Base-by-base conservation (phyloP, 2,329 filamentous ascomycete genomes). In the Huntiella moniliformis region DNA sequence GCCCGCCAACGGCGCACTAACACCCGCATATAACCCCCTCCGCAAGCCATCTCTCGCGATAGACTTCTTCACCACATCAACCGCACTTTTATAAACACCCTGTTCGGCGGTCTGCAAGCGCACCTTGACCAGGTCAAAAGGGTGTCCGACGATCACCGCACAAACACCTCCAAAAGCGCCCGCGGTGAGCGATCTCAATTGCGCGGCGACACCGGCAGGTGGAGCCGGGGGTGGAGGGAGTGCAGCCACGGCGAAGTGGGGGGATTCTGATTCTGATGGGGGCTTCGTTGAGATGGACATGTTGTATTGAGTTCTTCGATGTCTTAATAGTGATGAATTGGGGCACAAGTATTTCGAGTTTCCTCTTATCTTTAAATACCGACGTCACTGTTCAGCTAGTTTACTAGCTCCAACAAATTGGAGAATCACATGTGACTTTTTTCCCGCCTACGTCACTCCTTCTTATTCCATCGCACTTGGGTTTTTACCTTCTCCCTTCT, bases 61-160 rank as follows among this genome's bases (percentile, higher is more conserved):
- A 33, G 84, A 88, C 68, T 82, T 93, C 61, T 73, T 71, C 52
- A 96, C 86, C 1, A 95, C 88, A 64, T 98, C 91, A 56, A 96
- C 70, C 11, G 91, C 91, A 39, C 82, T 79, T 33, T 70, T 80
- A 65, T 98, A 98, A 33, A 94, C 82, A 42, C 91, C 91, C 63
- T 78, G 80, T 64, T 96, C 87, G 33, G 91, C 86, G 2, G 91
- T 98, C 68, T 98, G 91, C 61, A 98, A 68, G 49, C 91, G 82
- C 53, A 98, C 91, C 67, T 98, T 98, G 61, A 96, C 88, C 55
- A 98, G 71, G 61, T 98, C 91, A 60, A 98, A 98, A 7, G 91
- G 91, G 63, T 98, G 91, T 48, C 91, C 82, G 50, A 96, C 87
- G 37, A 98, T 61, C 46, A 98, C 91, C 48, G 91, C 88, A 66